Base-by-base conservation (phyloP, 2,329 filamentous ascomycete species). In the Fusarium buxicola region DNA sequence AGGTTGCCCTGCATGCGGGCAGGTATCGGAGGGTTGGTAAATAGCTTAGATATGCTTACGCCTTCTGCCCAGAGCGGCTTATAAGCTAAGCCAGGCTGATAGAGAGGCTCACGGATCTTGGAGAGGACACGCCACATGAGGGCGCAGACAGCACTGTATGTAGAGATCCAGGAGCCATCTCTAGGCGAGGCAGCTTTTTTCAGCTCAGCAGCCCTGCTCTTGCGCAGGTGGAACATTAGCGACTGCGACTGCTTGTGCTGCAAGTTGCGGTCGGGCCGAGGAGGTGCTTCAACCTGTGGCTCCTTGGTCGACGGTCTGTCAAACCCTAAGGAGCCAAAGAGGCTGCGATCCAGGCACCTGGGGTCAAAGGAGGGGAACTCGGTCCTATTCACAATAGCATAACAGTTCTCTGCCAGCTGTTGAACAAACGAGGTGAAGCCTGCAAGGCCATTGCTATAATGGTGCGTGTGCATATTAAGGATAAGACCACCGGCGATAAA, bases 331-430 rank as follows among this genome's bases (percentile, higher is more conserved):
- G 43, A 32, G 30, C 40, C 73, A 51, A 80, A 68, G 8, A 73
- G 69, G 21, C 70, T 73, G 31, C 72, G 63, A 32, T 80, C 76
- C 21, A 79, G 67, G 34, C 72, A 74, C 5, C 63, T 63, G 2
- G 73, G 65, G 27, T 79, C 73, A 72, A 74, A 80, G 2, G 65
- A 11, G 0, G 77, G 77, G 13, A 73, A 73, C 0, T 69, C 32
- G 0, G 75, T 73, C 2, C 59, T 35, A 40, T 75, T 69, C 21
- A 64, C 11, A 25, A 77, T 66, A 4, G 78, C 74, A 46, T 65
- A 62, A 64, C 78, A 81, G 58, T 80, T 80, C 32, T 80, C 78
- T 18, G 78, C 77, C 7, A 80, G 71, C 65, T 80, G 77, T 10
- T 74, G 66, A 2, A 71, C 63, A 41, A 77, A 73, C 11, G 69